phyloP scores from a whole-genome alignment of 1,284 basidiomycete genomes.

The Somion occarium region DNA sequence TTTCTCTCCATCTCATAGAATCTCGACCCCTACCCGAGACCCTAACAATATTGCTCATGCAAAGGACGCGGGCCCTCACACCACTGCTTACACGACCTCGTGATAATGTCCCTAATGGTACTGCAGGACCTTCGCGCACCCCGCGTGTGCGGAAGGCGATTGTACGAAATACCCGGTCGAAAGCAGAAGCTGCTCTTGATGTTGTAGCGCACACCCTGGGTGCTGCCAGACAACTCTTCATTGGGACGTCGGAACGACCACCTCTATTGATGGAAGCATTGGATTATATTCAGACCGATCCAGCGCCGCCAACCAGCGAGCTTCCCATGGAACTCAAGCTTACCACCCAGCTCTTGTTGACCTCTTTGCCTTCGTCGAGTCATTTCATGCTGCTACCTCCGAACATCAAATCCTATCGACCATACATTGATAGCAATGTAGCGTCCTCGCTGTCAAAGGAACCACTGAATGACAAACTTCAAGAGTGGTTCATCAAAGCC shows the following conservation, averaged over 20 bases:
- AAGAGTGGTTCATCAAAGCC: slow-evolving; percentile 57
- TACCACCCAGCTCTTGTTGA: slow-evolving; percentile 57
- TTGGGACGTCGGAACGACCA: slow-evolving; percentile 21
- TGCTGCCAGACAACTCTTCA: slow-evolving; percentile 51
- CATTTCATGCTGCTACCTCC: slow-evolving; percentile 64
- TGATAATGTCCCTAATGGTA: slow-evolving; percentile 31
- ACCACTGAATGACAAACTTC: slow-evolving; percentile 41
- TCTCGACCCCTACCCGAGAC: slow-evolving; percentile 73
- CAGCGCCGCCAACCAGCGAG: slow-evolving; percentile 16
- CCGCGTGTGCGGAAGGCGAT: slow-evolving; percentile 26
- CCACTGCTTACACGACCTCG: slow-evolving; percentile 32
- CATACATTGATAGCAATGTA: slow-evolving; percentile 65
- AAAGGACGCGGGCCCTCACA: slow-evolving; percentile 66
- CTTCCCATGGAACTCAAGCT: slow-evolving; percentile 54
- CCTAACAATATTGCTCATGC: slow-evolving; percentile 62
- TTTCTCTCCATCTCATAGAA: slow-evolving; percentile 82
- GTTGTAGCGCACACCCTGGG: slow-evolving; percentile 52
- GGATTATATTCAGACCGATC: slow-evolving; percentile 53
- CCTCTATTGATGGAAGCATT: slow-evolving; percentile 56
- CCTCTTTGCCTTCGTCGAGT: slow-evolving; percentile 65
- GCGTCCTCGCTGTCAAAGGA: slow-evolving; percentile 36
- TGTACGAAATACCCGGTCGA: slow-evolving; percentile 47
- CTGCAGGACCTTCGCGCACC: slow-evolving; percentile 14
- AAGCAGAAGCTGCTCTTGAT: slow-evolving; percentile 45
- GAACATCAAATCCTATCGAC: slow-evolving; percentile 62